phyloP scores from a whole-genome alignment of 108 stramenopile species.

The Schizochytrium sp. region DNA sequence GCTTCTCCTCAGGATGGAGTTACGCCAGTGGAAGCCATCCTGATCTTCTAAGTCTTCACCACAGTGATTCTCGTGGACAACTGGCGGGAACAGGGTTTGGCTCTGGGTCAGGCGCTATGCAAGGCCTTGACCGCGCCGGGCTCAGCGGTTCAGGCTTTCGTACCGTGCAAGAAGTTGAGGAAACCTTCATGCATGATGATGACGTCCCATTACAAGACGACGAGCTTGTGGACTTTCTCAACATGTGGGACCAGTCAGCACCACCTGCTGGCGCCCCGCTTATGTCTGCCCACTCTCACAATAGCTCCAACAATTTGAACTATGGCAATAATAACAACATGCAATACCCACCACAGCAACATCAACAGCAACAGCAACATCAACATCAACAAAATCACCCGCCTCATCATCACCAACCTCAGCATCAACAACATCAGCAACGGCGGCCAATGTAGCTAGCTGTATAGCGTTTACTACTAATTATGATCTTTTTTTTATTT shows the following conservation, averaged over 20 bases:
- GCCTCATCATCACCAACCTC: neutral
- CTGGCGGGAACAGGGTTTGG: constrained; percentile 19
- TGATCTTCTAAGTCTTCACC: constrained; percentile 1
- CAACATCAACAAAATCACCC: neutral
- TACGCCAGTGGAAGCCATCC: neutral
- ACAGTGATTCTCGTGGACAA: constrained; percentile 27
- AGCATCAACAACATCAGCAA: neutral
- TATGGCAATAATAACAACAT: neutral
- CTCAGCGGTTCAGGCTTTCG: neutral
- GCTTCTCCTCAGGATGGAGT: neutral
- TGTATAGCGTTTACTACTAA: too few species aligned
- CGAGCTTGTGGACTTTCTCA: constrained; percentile 44
- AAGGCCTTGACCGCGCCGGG: constrained; percentile 23
- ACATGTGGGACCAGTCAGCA: constrained; percentile 58
- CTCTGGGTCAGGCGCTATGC: constrained; percentile 36
- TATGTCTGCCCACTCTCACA: neutral
- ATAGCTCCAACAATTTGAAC: neutral
- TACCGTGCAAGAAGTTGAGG: constrained; percentile 46
- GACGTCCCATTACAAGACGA: constrained; percentile 39
- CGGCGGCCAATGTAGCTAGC: too few species aligned
- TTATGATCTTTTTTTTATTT: too few species aligned
- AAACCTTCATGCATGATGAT: constrained; percentile 35
- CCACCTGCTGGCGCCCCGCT: neutral
- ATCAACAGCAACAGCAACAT: neutral
- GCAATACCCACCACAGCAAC: neutral